Base-by-base conservation (phyloP, 2,329 filamentous ascomycete species). In the Exophiala phaeomuriformis region DNA sequence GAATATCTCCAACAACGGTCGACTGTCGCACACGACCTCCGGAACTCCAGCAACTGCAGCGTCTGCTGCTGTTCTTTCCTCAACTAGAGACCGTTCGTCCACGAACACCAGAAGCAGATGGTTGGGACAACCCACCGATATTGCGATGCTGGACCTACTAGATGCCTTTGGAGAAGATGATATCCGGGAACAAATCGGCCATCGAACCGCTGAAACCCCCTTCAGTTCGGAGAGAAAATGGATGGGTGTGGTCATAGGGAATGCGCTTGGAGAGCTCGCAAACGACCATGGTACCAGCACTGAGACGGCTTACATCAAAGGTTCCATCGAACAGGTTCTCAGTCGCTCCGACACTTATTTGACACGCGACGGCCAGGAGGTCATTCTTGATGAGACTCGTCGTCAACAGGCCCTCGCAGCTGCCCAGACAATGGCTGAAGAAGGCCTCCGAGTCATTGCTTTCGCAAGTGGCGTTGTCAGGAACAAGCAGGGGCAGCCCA, bases 211-310 rank as follows among this genome's bases (percentile, higher is more conserved):
- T 41, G 93, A 98, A 69, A 90, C 88, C 0, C 90, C 93, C 0
- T 98, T 98, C 70, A 97, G 91, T 67, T 98, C 93, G 1, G 90
- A 95, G 67, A 82, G 91, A 53, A 98, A 98, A 71, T 98, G 91
- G 91, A 98, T 98, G 94, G 94, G 94, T 33, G 90, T 96, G 30
- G 86, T 90, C 1, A 87, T 96, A 62, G 83, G 82, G 31, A 72
- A 70, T 57, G 57, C 61, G 42, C 40, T 67, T 58, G 70, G 72
- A 32, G 71, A 68, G 53, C 65, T 72, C 41, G 74, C 77, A 27
- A 77, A 81, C 45, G 75, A 76, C 30, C 72, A 75, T 31, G 76
- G 75, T 54, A 73, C 75, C 50, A 83, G 86, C 36, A 82, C 83
- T 57, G 88, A 95, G 64, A 84, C 89, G 61, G 90, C 89, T 0